phyloP scores from a whole-genome alignment of 768 basidiomycete species.

The Trametopsis cervina region DNA sequence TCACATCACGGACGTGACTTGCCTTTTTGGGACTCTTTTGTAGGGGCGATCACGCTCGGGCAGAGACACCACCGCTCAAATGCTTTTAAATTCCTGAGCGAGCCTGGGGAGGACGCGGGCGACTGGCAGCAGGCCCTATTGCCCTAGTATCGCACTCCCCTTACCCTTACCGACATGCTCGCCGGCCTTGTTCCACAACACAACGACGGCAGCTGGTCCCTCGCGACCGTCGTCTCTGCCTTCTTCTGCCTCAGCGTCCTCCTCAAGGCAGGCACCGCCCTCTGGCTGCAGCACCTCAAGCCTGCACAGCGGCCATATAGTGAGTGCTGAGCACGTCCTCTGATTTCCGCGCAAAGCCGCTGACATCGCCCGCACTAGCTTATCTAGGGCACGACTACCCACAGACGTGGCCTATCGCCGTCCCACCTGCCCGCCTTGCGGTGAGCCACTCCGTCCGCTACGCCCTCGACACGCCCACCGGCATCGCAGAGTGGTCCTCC shows the following conservation, averaged over 20 bases:
- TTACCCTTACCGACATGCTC: no score
- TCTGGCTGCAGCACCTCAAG: background rate
- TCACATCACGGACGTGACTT: no score
- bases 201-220: background rate
- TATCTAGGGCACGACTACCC: conserved; percentile 11
- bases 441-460: conserved; percentile 3
- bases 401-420: conserved; percentile 4
- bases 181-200: no score
- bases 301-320: background rate
- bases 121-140: no score
- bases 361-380: conserved; percentile 1
- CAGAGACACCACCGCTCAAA: no score
- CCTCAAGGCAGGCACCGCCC: conserved; percentile 3
- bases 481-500: conserved; percentile 18
- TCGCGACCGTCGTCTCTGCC: background rate
- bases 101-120: no score
- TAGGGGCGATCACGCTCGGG: no score
- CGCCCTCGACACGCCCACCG: conserved; percentile 4
- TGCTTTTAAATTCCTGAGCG: no score
- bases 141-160: no score
- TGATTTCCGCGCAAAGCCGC: no score
- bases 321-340: background rate
- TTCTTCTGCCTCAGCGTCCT: conserved; percentile 2
- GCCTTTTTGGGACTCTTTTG: no score
- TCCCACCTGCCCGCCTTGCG: background rate